Evolutionary conservation across 176 grass and related monocot genomes (phyloP).

Genomic region (Alopecurus myosuroides): DNA sequence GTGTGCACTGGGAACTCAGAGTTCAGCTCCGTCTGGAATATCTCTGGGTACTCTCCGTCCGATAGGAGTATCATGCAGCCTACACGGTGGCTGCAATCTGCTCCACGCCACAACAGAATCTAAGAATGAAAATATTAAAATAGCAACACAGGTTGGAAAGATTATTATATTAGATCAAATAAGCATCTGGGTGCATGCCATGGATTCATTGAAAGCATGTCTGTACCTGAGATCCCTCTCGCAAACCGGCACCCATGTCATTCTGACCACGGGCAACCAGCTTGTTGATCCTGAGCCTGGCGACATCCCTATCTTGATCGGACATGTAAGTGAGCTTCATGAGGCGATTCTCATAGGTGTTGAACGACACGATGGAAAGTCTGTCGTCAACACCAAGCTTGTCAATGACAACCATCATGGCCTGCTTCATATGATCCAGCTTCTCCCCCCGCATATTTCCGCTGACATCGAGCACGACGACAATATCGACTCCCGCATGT

Average conservation of each 20-base stretch:
- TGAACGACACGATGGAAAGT: slow-evolving; percentile 3
- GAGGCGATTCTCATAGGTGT: not conserved
- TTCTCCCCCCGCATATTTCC: fast-evolving
- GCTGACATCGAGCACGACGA: not conserved
- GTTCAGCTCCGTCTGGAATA: not conserved
- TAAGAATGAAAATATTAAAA: not conserved
- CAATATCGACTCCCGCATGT: not conserved
- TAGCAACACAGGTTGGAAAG: not conserved
- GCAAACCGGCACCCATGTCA: not conserved
- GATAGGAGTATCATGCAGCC: not conserved
- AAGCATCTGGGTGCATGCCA: not conserved
- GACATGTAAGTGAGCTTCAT: not conserved
- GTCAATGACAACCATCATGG: not conserved
- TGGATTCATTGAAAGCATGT: not conserved
- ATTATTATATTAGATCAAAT: not conserved
- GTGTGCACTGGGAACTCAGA: not conserved
- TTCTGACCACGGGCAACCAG: not conserved
- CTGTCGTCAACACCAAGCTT: not conserved
- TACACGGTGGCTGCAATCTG: not conserved
- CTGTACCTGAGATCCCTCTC: not conserved
- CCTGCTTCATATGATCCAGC: not conserved
- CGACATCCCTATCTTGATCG: not conserved
- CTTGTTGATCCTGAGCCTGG: not conserved
- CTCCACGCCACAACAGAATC: not conserved
- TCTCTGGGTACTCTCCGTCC: not conserved